A percentile compares a stretch with the other conserved stretches of the same genome.
These are phyloP conservation scores for Gastrolobium bilobum DNA, from an alignment of 306 rosid species.

Conservation along the genomic window DNA sequence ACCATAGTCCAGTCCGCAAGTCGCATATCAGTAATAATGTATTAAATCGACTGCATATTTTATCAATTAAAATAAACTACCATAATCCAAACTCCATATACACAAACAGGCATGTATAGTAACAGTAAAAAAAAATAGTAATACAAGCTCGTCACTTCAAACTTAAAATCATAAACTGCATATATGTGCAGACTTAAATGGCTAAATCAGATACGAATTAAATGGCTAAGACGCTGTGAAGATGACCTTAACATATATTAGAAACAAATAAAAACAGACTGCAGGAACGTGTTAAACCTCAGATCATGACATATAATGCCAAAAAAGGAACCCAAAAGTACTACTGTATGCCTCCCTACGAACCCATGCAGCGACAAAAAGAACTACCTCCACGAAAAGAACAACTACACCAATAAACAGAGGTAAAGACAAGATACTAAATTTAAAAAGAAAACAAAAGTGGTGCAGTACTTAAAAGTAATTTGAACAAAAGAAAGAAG, in stretches of 20 bases:
- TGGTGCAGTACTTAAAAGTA: not conserved
- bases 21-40: conserved; percentile 11
- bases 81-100: conserved; percentile 15
- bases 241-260: not conserved
- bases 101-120: not conserved
- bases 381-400: conserved; percentile 10
- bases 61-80: not conserved
- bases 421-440: not conserved
- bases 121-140: conserved; percentile 22
- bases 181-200: conserved; percentile 8
- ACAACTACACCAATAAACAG: conserved; percentile 9
- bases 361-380: conserved; percentile 34
- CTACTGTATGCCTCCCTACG: not conserved
- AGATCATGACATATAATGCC: conserved; percentile 34
- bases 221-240: conserved; percentile 4
- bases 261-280: conserved; percentile 15
- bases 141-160: conserved; percentile 19
- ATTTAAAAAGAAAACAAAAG: not conserved
- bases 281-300: not conserved
- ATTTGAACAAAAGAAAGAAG: conserved; percentile 29
- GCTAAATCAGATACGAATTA: not conserved
- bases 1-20: conserved; percentile 22
- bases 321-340: conserved; percentile 16
- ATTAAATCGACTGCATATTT: conserved; percentile 15
- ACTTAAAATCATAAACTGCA: conserved; percentile 18